Evolutionary conservation across 495 filamentous ascomycete genomes (phyloP).

Genomic region (Lophium mytilinum): DNA sequence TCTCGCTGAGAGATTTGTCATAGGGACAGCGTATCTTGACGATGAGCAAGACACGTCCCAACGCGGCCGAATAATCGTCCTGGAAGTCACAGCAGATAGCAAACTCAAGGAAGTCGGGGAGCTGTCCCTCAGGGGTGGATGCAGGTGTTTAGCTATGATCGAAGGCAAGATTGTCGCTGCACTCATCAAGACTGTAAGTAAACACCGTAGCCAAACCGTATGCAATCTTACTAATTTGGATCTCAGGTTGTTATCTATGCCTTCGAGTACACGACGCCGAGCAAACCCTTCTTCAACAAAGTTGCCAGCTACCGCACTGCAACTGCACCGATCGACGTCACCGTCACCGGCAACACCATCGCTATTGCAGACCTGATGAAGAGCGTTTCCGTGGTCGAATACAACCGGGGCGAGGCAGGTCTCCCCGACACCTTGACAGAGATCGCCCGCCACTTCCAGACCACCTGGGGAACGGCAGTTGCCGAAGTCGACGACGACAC

Average conservation of each 20-base stretch:
- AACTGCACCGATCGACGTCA: conserved; percentile 79
- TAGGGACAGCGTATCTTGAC: conserved; percentile 73
- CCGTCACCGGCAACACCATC: conserved; percentile 58
- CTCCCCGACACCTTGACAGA: conserved; percentile 52
- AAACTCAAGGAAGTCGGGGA: conserved; percentile 59
- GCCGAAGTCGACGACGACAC: conserved; percentile 60
- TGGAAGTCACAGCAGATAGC: conserved; percentile 70
- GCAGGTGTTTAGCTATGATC: conserved; percentile 66
- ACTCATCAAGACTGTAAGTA: conserved; percentile 70
- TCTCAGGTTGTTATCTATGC: conserved; percentile 37
- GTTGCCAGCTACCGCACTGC: conserved; percentile 68
- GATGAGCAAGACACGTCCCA: conserved; percentile 47
- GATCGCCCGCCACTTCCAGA: conserved; percentile 70
- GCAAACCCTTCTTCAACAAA: conserved; percentile 46
- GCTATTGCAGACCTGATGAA: conserved; percentile 93
- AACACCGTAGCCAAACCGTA: not conserved
- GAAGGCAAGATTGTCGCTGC: conserved; percentile 75
- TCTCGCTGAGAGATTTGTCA: conserved; percentile 67
- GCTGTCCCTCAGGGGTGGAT: conserved; percentile 61
- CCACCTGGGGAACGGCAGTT: conserved; percentile 73
- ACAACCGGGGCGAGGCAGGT: conserved; percentile 38
- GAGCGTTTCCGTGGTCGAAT: conserved; percentile 70
- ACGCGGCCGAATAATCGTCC: conserved; percentile 71
- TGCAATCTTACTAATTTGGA: not conserved
- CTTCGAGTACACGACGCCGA: conserved; percentile 30